Base-by-base conservation (phyloP, 148 eudicot species). In the Camellia japonica region DNA sequence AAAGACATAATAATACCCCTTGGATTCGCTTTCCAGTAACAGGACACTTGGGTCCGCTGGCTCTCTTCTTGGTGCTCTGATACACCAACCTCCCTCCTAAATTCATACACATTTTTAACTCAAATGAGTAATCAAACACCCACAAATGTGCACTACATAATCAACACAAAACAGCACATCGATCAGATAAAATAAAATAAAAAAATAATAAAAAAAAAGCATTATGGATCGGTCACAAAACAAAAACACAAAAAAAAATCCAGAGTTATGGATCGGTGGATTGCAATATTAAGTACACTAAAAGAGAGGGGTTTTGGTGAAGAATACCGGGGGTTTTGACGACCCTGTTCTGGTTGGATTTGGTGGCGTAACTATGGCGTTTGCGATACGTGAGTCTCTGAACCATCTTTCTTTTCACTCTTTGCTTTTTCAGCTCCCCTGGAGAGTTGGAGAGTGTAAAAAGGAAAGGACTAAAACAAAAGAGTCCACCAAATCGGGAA, bases 21-120 rank as follows among this genome's bases (percentile, higher is more conserved):
- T 88, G 89, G 79, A 88, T 86, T 79, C 89, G 82, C 80, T 88
- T 88, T 69, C 91, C 91, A 19, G 91, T 89, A 19, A 89, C 88
- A 16, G 88, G 88, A 74, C 91, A 89, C 62, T 87, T 89, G 43
- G 91, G 91, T 74, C 91, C 91, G 41, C 89, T 89, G 46, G 91
- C 91, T 72, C 91, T 82, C 88, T 89, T 89, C 83, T 89, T 89
- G 10, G 89, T 89, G 82, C 64, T 89, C 83, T 87, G 91, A 51
- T 87, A 89, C 72, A 88, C 83, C 62, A 88, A 82, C 82, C 83
- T 87, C 72, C 91, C 91, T 64, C 91, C 91, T 88, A 78, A 51
- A 76, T 77, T 54, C 41, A 68, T 13, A 78, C 74, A 77, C 6
- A 30, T 18, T 71, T 61, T 71, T 61, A 78, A 7, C 54, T 67